Percentiles rank a stretch among this genome's conserved stretches.
Conservation (phyloP, 1,139 yeast species). For the Candida freyschussii region DNA sequence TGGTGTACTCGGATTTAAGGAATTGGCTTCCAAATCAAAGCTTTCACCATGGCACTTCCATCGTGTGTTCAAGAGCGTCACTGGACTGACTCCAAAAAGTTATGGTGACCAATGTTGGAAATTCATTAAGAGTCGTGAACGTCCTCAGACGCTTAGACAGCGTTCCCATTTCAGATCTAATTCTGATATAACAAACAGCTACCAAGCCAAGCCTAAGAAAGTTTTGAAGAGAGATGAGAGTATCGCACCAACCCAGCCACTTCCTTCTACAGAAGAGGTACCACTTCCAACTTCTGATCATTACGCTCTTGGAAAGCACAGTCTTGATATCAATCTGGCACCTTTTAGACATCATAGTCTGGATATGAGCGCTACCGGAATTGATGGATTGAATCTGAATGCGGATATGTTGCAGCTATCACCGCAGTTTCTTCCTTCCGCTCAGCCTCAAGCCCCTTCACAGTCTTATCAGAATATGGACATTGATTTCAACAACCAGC, state of each 20-base stretch:
- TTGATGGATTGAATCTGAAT: constrained; percentile 13
- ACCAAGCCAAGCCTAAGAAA: constrained; percentile 8
- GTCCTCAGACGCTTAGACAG: constrained; percentile 19
- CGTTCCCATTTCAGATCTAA: constrained; percentile 23
- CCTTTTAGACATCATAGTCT: constrained; percentile 24
- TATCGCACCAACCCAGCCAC: constrained; percentile 8
- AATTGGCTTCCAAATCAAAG: constrained; percentile 78
- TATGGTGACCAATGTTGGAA: constrained; percentile 88
- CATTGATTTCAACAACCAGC: not conserved
- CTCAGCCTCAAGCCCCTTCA: constrained; percentile 2
- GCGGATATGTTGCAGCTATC: constrained; percentile 5
- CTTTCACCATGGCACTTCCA: constrained; percentile 94
- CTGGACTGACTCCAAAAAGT: constrained; percentile 82
- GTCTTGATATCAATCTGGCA: constrained; percentile 20
- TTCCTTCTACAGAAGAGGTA: constrained; percentile 5
- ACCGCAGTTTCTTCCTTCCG: constrained; percentile 13
- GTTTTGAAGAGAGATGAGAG: constrained; percentile 6
- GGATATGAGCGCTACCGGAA: constrained; percentile 16
- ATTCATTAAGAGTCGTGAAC: constrained; percentile 40
- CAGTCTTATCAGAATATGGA: no score
- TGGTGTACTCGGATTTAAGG: constrained; percentile 85
- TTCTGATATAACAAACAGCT: constrained; percentile 19
- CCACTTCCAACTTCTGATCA: constrained; percentile 5
- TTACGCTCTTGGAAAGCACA: constrained; percentile 15
- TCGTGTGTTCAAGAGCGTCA: constrained; percentile 78